phyloP scores from a whole-genome alignment of 2,329 filamentous ascomycete species.

The Stachybotrys echinatus region DNA sequence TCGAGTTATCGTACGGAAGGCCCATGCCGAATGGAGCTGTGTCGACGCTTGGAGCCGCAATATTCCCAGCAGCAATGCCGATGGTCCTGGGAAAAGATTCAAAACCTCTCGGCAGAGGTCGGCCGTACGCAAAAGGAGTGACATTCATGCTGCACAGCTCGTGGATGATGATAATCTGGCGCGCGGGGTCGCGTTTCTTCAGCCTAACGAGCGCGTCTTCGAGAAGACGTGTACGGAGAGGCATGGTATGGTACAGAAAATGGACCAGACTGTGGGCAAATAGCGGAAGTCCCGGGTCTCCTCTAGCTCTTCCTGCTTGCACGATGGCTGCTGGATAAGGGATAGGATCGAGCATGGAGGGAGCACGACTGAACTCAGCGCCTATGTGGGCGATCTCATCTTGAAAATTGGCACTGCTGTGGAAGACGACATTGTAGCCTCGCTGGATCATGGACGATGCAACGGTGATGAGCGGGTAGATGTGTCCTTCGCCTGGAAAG shows the following conservation, averaged over 20 bases:
- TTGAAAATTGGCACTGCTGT: neutral
- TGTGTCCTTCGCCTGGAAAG: too few species aligned
- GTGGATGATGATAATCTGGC: conserved; percentile 36
- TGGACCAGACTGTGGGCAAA: neutral
- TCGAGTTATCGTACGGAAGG: conserved; percentile 29
- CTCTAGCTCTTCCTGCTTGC: neutral
- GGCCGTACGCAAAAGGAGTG: conserved; percentile 30
- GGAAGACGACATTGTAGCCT: neutral
- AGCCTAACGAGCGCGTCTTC: conserved; percentile 28
- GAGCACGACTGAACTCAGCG: neutral
- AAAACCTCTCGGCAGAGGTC: conserved; percentile 31
- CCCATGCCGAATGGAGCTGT: conserved; percentile 31
- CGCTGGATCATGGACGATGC: neutral
- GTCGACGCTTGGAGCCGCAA: conserved; percentile 30
- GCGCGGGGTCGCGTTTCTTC: conserved; percentile 21
- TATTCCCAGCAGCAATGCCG: conserved; percentile 31
- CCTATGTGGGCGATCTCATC: neutral
- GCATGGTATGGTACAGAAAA: neutral
- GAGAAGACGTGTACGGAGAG: conserved; percentile 6
- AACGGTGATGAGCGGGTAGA: neutral
- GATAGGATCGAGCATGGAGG: neutral
- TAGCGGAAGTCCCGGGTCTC: neutral
- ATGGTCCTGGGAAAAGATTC: conserved; percentile 27
- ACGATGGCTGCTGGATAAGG: too few species aligned
- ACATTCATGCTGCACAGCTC: conserved; percentile 33